phyloP scores from a whole-genome alignment of 2,329 filamentous ascomycete species.

The Cadophora malorum region DNA sequence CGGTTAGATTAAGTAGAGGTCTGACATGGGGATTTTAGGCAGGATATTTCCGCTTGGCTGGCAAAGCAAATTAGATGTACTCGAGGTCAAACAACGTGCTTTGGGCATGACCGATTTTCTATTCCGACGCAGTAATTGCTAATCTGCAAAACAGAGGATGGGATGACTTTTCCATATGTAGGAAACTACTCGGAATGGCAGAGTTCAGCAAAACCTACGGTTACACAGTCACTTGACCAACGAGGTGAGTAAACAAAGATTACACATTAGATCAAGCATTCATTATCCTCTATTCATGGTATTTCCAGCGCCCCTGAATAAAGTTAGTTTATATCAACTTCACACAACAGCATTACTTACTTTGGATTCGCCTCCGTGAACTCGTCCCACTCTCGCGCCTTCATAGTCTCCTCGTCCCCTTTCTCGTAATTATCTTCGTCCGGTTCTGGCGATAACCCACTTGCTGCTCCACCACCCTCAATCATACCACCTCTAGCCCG shows the following conservation, averaged over 20 bases:
- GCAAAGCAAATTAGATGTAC: too few species aligned
- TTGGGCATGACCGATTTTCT: too few species aligned
- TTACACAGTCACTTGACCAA: background rate
- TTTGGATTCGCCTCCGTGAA: conserved; percentile 89
- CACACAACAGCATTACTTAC: conserved; percentile 38
- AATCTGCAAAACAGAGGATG: too few species aligned
- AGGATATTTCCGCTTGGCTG: too few species aligned
- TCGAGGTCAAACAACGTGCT: too few species aligned
- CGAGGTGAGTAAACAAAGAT: background rate
- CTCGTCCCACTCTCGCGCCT: conserved; percentile 94
- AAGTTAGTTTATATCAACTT: conserved; percentile 25
- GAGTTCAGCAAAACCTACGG: background rate
- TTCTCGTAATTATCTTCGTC: conserved; percentile 93
- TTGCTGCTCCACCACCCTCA: conserved; percentile 84
- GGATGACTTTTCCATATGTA: too few species aligned
- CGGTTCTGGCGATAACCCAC: conserved; percentile 69
- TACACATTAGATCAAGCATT: conserved; percentile 16
- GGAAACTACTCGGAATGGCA: background rate
- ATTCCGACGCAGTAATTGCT: too few species aligned
- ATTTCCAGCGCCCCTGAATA: conserved; percentile 70
- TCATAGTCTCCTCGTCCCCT: conserved; percentile 88
- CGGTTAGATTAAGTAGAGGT: too few species aligned
- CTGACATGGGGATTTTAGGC: too few species aligned
- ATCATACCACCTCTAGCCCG: conserved; percentile 83
- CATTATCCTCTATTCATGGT: conserved; percentile 76